Conservation (phyloP, 108 stramenopile genomes). For the Pseudonitzschia delicatissima region DNA sequence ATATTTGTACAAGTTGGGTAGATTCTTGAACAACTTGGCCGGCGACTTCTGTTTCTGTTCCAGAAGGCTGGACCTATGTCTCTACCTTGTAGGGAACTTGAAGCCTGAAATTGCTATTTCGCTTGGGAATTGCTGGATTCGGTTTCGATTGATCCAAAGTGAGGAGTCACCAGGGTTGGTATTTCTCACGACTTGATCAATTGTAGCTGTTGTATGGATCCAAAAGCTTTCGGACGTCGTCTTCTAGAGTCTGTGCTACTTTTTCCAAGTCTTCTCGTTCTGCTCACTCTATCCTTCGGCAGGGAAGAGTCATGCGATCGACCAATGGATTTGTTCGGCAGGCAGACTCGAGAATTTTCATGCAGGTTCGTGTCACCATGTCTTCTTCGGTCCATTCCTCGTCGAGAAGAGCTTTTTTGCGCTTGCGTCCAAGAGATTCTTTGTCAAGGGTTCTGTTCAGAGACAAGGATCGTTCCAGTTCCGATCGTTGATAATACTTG, state of each 20-base stretch:
- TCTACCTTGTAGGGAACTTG: too few relatives aligned
- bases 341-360: slow-evolving; percentile 85
- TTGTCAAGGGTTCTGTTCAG: neutral
- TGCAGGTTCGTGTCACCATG: slow-evolving; percentile 71
- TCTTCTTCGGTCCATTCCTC: slow-evolving; percentile 75
- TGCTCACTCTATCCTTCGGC: neutral
- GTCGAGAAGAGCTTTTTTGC: slow-evolving; percentile 17
- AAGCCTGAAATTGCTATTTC: too few relatives aligned
- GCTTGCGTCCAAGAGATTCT: neutral
- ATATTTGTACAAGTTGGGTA: too few relatives aligned
- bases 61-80: too few relatives aligned
- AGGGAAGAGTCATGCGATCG: slow-evolving; percentile 58
- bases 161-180: slow-evolving; percentile 18
- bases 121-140: too few relatives aligned
- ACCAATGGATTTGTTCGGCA: slow-evolving; percentile 84
- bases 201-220: slow-evolving; percentile 14
- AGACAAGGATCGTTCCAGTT: slow-evolving; percentile 22
- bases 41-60: too few relatives aligned
- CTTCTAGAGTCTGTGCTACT: slow-evolving; percentile 40
- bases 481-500: slow-evolving; percentile 72
- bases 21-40: too few relatives aligned
- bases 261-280: slow-evolving; percentile 19
- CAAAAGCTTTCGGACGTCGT: slow-evolving; percentile 42
- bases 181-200: neutral
- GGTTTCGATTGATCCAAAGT: slow-evolving; percentile 28